Conservation (phyloP, 225 moss, liverwort and hornwort species). For the Polytrichum commune region DNA sequence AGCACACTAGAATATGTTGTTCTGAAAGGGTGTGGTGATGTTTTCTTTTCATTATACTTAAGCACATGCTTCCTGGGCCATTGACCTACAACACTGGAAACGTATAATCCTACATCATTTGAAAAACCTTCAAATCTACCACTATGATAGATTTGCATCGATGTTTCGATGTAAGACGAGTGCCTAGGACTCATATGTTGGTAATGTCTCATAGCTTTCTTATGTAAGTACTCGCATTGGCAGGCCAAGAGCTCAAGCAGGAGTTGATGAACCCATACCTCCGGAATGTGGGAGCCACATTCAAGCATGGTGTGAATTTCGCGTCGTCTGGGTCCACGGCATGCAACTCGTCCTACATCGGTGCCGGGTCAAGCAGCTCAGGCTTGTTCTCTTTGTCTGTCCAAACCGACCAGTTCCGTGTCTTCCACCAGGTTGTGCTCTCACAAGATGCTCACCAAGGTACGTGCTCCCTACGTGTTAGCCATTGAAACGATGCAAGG, state of each 20-base stretch:
- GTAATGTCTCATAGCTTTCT: too few relatives aligned
- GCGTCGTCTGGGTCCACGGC: constrained; percentile 31
- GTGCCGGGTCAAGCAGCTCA: constrained; percentile 3
- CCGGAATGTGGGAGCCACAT: neutral
- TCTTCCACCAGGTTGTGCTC: constrained; percentile 10
- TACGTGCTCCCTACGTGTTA: neutral
- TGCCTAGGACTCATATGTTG: too few relatives aligned
- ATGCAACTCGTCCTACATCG: neutral
- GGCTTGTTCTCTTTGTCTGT: constrained; percentile 26
- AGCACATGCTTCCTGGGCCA: too few relatives aligned
- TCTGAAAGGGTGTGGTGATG: too few relatives aligned
- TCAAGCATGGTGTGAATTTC: constrained; percentile 32
- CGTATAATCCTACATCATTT: too few relatives aligned
- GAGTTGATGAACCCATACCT: constrained; percentile 31
- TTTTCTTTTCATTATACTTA: too few relatives aligned
- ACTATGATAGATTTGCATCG: too few relatives aligned
- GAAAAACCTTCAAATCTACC: too few relatives aligned
- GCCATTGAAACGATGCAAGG: too few relatives aligned
- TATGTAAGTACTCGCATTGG: neutral
- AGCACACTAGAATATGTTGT: too few relatives aligned
- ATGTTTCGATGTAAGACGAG: too few relatives aligned
- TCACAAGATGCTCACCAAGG: neutral
- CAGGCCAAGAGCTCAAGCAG: constrained; percentile 27
- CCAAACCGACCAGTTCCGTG: constrained; percentile 37
- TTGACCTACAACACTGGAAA: too few relatives aligned